Conservation (phyloP, 305 asterid species). For the Rubia occidens region DNA sequence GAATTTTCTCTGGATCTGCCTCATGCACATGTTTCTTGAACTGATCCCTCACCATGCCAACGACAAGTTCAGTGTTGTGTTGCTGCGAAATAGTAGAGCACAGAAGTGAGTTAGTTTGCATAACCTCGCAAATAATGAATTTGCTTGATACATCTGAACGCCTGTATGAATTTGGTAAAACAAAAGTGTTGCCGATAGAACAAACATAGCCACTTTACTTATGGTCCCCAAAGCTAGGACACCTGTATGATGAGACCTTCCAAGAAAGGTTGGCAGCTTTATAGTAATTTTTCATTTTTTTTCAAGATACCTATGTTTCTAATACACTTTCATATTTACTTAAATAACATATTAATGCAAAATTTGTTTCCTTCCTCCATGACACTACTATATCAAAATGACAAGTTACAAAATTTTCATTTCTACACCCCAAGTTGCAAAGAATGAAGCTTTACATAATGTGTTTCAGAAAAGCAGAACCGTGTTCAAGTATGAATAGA, state of each 20-base stretch:
- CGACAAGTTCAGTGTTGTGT: constrained; percentile 57
- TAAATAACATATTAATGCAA: background rate
- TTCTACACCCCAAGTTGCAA: background rate
- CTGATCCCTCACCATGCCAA: constrained; percentile 67
- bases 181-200: background rate
- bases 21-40: constrained; percentile 69
- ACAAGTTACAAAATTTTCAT: too few relatives aligned
- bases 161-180: background rate
- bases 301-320: too few relatives aligned
- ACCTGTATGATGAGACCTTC: too few relatives aligned
- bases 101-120: background rate
- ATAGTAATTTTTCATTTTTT: too few relatives aligned
- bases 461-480: background rate
- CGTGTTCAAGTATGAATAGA: background rate
- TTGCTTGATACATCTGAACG: background rate
- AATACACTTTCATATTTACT: background rate
- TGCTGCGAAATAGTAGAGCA: constrained; percentile 37
- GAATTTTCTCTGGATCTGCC: constrained; percentile 69
- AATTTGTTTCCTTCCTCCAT: too few relatives aligned
- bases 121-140: background rate
- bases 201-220: background rate
- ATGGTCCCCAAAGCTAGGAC: background rate
- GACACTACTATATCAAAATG: too few relatives aligned
- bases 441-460: background rate
- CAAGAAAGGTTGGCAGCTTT: background rate